These are phyloP conservation scores for Calonectria ilicicola DNA, from an alignment of 2,329 filamentous ascomycete genomes.

Conservation along the genomic window DNA sequence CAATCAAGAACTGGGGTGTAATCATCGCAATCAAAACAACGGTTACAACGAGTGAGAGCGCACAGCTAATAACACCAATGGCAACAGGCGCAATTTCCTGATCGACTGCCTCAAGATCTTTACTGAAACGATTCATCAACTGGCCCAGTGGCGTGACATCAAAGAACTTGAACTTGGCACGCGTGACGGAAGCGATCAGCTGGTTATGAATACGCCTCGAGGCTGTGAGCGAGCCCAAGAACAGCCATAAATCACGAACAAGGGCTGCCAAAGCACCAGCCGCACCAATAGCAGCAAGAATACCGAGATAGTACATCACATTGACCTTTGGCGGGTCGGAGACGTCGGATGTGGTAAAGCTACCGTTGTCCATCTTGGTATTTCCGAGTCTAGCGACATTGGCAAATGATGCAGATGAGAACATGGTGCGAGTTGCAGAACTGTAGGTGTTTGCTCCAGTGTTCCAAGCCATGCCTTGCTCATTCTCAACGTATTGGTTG, in stretches of 20 bases:
- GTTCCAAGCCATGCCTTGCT: conserved; percentile 37
- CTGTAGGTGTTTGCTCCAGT: conserved; percentile 39
- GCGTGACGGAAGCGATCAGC: conserved; percentile 82
- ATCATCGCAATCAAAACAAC: conserved; percentile 88
- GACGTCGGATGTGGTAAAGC: conserved; percentile 18
- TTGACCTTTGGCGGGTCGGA: conserved; percentile 71
- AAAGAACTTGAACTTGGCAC: conserved; percentile 97
- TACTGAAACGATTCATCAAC: conserved; percentile 98
- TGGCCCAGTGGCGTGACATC: conserved; percentile 95
- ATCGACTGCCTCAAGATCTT: conserved; percentile 94
- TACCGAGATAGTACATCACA: conserved; percentile 82
- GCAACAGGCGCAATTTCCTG: conserved; percentile 96
- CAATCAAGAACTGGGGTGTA: conserved; percentile 90
- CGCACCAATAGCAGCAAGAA: conserved; percentile 85
- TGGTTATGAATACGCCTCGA: conserved; percentile 86
- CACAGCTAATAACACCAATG: conserved; percentile 78
- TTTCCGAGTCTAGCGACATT: conserved; percentile 54
- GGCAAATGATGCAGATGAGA: conserved; percentile 48
- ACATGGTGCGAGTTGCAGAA: conserved; percentile 29
- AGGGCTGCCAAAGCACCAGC: conserved; percentile 85
- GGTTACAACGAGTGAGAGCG: conserved; percentile 80
- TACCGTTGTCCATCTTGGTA: conserved; percentile 19
- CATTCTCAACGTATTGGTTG: conserved; percentile 79
- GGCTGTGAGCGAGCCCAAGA: conserved; percentile 90
- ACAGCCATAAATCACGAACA: conserved; percentile 86